These are phyloP conservation scores for Tympanopsis confertula DNA, from an alignment of 2,329 filamentous ascomycete species.

Conservation along the genomic window DNA sequence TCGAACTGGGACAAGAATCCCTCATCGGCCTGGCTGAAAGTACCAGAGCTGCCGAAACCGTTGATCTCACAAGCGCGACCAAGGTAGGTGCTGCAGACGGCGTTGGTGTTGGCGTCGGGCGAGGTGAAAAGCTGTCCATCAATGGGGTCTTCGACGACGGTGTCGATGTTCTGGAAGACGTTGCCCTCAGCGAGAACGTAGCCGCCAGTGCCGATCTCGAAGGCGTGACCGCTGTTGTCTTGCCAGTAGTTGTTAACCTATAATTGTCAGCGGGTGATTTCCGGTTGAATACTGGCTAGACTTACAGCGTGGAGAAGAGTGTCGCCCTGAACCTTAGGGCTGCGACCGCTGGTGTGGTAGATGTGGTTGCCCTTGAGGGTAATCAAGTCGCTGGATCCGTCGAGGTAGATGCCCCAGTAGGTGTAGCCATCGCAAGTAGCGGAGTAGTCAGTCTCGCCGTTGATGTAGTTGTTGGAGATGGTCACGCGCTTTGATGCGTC, in stretches of 20 bases:
- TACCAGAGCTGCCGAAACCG: constrained; percentile 27
- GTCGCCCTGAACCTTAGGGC: constrained; percentile 44
- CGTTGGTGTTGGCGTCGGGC: constrained; percentile 18
- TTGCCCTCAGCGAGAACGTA: constrained; percentile 44
- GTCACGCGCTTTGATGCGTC: constrained; percentile 40
- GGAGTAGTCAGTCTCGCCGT: constrained; percentile 40
- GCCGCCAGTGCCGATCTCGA: constrained; percentile 32
- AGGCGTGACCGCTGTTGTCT: constrained; percentile 41
- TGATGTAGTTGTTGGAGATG: constrained; percentile 47
- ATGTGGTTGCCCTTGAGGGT: constrained; percentile 51
- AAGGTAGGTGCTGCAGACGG: constrained; percentile 28
- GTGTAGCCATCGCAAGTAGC: constrained; percentile 45
- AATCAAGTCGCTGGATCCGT: constrained; percentile 40
- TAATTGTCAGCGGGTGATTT: not conserved
- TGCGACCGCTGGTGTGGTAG: constrained; percentile 43
- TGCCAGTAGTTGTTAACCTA: constrained; percentile 50
- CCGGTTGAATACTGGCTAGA: not conserved
- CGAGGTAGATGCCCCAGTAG: constrained; percentile 49
- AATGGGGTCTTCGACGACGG: constrained; percentile 21
- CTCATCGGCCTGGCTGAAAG: constrained; percentile 27
- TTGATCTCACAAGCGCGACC: constrained; percentile 39
- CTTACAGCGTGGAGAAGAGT: constrained; percentile 37
- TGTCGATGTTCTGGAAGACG: constrained; percentile 40
- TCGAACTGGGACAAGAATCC: constrained; percentile 35
- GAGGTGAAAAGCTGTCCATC: constrained; percentile 20